Percentiles rank a stretch among this genome's conserved stretches.
Conservation (phyloP, 768 basidiomycete species). For the Mycena amicta region DNA sequence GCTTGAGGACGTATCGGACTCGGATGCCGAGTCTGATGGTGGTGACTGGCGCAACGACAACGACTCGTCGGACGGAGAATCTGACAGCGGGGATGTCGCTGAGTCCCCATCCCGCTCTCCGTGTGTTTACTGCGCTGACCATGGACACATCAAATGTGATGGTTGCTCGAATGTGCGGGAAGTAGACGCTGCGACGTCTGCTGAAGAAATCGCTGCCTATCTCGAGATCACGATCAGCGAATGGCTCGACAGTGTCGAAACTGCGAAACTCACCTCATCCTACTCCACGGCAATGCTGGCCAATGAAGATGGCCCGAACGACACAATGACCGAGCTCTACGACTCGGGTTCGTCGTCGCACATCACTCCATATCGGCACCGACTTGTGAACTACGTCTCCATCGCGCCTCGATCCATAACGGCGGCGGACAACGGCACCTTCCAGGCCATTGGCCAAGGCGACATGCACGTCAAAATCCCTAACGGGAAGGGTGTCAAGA, state of each 20-base stretch:
- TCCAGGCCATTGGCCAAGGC: constrained; percentile 20
- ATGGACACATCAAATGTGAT: background rate
- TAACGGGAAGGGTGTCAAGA: constrained; percentile 8
- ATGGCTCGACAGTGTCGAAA: constrained; percentile 15
- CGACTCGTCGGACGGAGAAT: background rate
- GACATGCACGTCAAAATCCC: constrained; percentile 17
- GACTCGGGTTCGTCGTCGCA: constrained; percentile 22
- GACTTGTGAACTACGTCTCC: constrained; percentile 12
- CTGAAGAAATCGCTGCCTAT: background rate
- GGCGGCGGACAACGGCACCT: constrained; percentile 16
- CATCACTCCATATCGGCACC: constrained; percentile 17
- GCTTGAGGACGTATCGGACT: background rate
- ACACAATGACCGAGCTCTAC: constrained; percentile 15
- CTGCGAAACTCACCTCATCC: background rate
- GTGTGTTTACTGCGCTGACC: background rate
- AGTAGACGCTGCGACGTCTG: background rate
- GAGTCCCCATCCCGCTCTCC: constrained; percentile 1
- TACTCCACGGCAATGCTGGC: background rate
- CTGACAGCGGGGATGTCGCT: constrained; percentile 3
- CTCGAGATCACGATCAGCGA: background rate
- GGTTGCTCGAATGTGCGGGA: too few relatives aligned
- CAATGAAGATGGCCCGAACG: background rate
- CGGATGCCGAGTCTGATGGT: background rate
- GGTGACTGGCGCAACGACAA: background rate
- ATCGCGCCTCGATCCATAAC: constrained; percentile 12